These are phyloP conservation scores for Phytophthora rubi DNA, from an alignment of 352 stramenopile genomes.

Conservation along the genomic window DNA sequence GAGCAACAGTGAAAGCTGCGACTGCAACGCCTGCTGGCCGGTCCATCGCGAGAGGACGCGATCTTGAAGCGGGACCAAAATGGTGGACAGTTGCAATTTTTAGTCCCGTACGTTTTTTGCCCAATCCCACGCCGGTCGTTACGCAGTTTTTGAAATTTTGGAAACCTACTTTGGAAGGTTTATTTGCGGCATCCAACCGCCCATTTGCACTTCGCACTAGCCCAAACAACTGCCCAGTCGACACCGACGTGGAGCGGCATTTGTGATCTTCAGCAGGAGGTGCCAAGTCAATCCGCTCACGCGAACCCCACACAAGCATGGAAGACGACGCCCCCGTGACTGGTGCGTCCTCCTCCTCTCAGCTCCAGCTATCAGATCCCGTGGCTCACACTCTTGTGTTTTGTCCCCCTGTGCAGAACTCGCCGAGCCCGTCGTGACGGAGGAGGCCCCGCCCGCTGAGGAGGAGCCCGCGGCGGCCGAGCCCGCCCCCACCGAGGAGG, in stretches of 20 bases:
- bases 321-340: slow-evolving; percentile 58
- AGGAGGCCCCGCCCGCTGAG: slow-evolving; percentile 28
- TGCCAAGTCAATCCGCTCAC: slow-evolving; percentile 16
- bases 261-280: slow-evolving; percentile 39
- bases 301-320: slow-evolving; percentile 34
- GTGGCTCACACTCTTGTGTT: background rate
- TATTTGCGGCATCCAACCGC: slow-evolving; percentile 26
- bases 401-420: slow-evolving; percentile 16
- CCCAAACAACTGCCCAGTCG: background rate
- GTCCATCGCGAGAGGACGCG: background rate
- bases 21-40: too few relatives aligned
- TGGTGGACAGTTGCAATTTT: background rate
- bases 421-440: slow-evolving; percentile 26
- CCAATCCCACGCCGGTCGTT: slow-evolving; percentile 17
- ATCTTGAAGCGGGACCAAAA: background rate
- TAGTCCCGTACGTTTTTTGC: slow-evolving; percentile 10
- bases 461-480: slow-evolving; percentile 13
- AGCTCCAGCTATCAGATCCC: too few relatives aligned
- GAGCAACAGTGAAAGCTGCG: too few relatives aligned
- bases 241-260: slow-evolving; percentile 7
- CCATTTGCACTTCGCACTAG: background rate
- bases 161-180: background rate
- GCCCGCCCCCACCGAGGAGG: slow-evolving; percentile 10
- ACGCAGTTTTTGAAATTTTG: background rate
- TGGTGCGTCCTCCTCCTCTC: slow-evolving; percentile 25